Conservation (phyloP, 106 monocot genomes). For the Narthecium ossifragum region DNA sequence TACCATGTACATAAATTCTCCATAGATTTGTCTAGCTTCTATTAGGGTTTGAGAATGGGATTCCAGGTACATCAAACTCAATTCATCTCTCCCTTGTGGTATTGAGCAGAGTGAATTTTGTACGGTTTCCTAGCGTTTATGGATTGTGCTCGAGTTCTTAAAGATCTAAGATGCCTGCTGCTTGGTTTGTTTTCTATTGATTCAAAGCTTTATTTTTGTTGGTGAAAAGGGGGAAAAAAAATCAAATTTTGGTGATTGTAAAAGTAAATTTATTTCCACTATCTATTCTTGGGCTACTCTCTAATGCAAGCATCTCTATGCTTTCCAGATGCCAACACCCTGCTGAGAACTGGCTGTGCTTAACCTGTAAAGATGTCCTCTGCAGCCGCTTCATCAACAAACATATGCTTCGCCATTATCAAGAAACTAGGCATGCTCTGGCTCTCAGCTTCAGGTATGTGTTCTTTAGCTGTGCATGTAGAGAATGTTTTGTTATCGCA, state of each 20-base stretch:
- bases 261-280: neutral
- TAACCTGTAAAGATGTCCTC: slow-evolving; percentile 84
- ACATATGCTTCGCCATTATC: slow-evolving; percentile 76
- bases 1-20: too few species aligned
- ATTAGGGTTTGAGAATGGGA: too few species aligned
- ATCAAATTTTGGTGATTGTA: neutral
- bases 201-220: neutral
- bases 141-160: too few species aligned
- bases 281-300: too few species aligned
- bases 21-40: too few species aligned
- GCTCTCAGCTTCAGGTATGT: slow-evolving; percentile 81
- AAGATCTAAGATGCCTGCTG: too few species aligned
- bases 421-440: slow-evolving; percentile 68
- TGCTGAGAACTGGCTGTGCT: slow-evolving; percentile 75
- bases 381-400: slow-evolving; percentile 95
- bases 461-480: neutral
- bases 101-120: too few species aligned
- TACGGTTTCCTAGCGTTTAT: too few species aligned
- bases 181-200: neutral
- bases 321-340: slow-evolving; percentile 62
- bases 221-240: too few species aligned
- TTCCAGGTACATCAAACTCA: too few species aligned
- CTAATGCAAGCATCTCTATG: neutral
- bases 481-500: neutral
- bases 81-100: too few species aligned